Evolutionary conservation across 345 rosid genomes (phyloP).

Genomic region (Bruguiera gymnorhiza): DNA sequence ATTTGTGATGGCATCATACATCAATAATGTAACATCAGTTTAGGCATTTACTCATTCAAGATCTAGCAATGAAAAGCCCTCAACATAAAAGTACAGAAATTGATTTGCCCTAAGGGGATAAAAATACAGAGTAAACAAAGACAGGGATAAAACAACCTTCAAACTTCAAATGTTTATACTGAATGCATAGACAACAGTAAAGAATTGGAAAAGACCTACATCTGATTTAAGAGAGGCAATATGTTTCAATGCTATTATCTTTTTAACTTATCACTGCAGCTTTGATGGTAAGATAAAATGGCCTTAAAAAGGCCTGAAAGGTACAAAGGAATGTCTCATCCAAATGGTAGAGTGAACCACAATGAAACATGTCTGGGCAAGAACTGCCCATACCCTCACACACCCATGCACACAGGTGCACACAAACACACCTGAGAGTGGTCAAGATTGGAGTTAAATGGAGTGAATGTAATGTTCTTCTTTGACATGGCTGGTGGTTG

Average conservation of each 20-base stretch:
- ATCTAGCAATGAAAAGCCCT: too few relatives aligned
- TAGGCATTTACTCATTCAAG: too few relatives aligned
- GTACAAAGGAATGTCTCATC: too few relatives aligned
- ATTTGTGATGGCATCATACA: too few relatives aligned
- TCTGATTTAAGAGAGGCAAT: not conserved
- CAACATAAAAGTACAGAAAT: too few relatives aligned
- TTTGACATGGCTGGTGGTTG: slow-evolving; percentile 48
- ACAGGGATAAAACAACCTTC: too few relatives aligned
- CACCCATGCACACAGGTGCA: not conserved
- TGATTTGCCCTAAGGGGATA: not conserved
- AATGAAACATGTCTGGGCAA: not conserved
- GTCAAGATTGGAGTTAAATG: slow-evolving; percentile 73
- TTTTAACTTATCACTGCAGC: not conserved
- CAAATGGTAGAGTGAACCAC: not conserved
- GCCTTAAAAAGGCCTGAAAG: too few relatives aligned
- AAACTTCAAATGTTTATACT: not conserved
- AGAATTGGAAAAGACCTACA: not conserved
- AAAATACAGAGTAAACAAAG: not conserved
- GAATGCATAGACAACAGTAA: not conserved
- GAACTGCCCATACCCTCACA: not conserved
- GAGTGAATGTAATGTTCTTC: slow-evolving; percentile 52
- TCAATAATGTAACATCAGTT: too few relatives aligned
- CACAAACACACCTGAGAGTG: slow-evolving; percentile 63
- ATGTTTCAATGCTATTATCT: not conserved
- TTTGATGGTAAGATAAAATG: not conserved